phyloP scores from a whole-genome alignment of 139 green algal genomes.

The Edaphochlamys debaryana region DNA sequence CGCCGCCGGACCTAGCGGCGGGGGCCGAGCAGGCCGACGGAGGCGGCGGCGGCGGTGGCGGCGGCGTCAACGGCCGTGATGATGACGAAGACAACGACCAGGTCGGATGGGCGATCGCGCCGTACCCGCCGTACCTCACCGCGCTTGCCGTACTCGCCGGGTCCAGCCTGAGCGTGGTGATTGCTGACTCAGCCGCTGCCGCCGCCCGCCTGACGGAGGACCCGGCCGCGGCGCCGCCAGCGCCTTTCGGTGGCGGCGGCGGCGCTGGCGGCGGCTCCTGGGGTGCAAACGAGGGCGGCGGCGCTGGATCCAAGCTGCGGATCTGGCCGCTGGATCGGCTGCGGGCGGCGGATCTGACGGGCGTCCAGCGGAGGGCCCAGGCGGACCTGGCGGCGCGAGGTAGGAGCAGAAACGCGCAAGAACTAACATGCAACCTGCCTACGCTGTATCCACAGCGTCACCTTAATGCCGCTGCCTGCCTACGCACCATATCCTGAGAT shows the following conservation, averaged over 20 bases:
- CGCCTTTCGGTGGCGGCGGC: neutral
- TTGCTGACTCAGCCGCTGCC: neutral
- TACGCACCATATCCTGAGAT: too few relatives aligned
- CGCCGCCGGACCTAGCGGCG: neutral
- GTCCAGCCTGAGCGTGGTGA: slow-evolving; percentile 23
- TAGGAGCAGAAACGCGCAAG: neutral
- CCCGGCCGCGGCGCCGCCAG: neutral
- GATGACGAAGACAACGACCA: too few relatives aligned
- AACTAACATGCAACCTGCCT: too few relatives aligned
- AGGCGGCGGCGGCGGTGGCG: neutral
- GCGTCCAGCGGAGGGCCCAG: slow-evolving; percentile 43
- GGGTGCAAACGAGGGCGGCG: too few relatives aligned
- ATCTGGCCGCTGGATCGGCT: slow-evolving; percentile 63
- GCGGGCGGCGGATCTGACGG: neutral
- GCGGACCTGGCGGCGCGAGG: slow-evolving; percentile 13
- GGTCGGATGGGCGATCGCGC: slow-evolving; percentile 6
- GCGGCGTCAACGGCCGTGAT: too few relatives aligned
- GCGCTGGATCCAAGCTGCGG: slow-evolving; percentile 19
- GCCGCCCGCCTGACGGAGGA: neutral
- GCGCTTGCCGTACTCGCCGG: slow-evolving; percentile 47
- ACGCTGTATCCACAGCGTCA: too few relatives aligned
- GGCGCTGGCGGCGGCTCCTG: neutral
- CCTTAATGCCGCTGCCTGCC: too few relatives aligned
- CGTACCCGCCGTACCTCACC: slow-evolving; percentile 18
- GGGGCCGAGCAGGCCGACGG: neutral